phyloP scores from a whole-genome alignment of 164 flowering plant genomes.

The Cinnamomum chago region DNA sequence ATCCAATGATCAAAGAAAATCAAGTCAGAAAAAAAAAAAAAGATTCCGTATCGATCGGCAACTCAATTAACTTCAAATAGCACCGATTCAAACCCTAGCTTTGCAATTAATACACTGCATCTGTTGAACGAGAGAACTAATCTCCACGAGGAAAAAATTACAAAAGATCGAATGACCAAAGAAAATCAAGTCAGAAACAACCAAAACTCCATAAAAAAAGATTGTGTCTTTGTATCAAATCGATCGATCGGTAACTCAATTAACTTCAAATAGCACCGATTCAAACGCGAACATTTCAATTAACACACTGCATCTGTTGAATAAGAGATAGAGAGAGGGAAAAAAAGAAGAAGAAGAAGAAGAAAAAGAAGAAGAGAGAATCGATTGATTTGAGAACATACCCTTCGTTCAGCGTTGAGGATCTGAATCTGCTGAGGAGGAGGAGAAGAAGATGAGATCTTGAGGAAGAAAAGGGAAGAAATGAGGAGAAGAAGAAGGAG shows the following conservation, averaged over 20 bases:
- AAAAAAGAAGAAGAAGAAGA: not conserved
- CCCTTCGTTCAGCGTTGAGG: conserved; percentile 76
- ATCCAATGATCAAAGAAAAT: not conserved
- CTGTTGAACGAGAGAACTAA: not conserved
- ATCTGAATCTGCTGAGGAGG: conserved; percentile 43
- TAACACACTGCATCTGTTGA: not conserved
- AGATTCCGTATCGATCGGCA: not conserved
- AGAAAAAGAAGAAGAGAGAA: not conserved
- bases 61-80: not conserved
- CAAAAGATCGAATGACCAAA: not conserved
- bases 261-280: not conserved
- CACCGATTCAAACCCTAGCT: not conserved
- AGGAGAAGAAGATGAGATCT: not conserved
- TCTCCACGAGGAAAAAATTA: no score
- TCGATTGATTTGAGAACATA: conserved; percentile 21
- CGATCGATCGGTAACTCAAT: not conserved
- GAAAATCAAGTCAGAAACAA: not conserved
- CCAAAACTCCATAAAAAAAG: not conserved
- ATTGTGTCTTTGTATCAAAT: not conserved
- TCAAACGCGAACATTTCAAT: not conserved
- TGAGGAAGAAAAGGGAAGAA: not conserved
- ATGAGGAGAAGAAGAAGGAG: conserved; percentile 19
- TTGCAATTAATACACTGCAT: not conserved
- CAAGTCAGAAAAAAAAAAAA: not conserved
- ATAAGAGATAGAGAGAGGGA: not conserved